phyloP scores from a whole-genome alignment of 1,284 basidiomycete species.

The Rugosomyces carneus region DNA sequence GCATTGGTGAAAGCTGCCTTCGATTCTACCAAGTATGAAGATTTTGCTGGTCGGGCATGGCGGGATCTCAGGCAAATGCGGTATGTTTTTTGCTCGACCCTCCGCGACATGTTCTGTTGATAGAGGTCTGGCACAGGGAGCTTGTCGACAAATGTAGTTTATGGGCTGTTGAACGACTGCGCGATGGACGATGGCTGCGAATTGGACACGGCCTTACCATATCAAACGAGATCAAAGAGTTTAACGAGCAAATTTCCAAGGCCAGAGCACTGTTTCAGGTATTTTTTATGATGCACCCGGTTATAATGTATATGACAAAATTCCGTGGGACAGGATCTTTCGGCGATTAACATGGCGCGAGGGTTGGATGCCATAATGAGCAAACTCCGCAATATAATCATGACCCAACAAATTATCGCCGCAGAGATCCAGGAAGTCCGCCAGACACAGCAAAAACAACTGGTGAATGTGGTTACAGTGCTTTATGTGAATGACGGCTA shows the following conservation, averaged over 20 bases:
- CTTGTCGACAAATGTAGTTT: conserved; percentile 13
- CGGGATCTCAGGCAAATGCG: conserved; percentile 10
- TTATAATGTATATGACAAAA: too few relatives aligned
- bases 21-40: not conserved
- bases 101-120: too few relatives aligned
- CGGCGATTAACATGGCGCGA: conserved; percentile 9
- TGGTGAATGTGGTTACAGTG: too few relatives aligned
- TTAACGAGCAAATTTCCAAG: conserved; percentile 8
- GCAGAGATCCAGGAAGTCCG: conserved; percentile 7
- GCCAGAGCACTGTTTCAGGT: conserved; percentile 11
- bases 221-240: conserved; percentile 9
- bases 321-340: not conserved
- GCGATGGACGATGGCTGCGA: conserved; percentile 11
- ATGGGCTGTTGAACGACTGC: conserved; percentile 13
- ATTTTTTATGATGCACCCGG: too few relatives aligned
- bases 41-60: conserved; percentile 11
- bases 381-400: conserved; percentile 2
- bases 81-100: too few relatives aligned
- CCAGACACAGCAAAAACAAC: conserved; percentile 7
- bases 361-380: conserved; percentile 5
- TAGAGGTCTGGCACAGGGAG: conserved; percentile 5
- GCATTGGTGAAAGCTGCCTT: conserved; percentile 6
- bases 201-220: conserved; percentile 11
- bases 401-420: conserved; percentile 5
- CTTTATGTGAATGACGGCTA: too few relatives aligned